phyloP scores from a whole-genome alignment of 2,329 filamentous ascomycete genomes.

The Emergomyces orientalis region DNA sequence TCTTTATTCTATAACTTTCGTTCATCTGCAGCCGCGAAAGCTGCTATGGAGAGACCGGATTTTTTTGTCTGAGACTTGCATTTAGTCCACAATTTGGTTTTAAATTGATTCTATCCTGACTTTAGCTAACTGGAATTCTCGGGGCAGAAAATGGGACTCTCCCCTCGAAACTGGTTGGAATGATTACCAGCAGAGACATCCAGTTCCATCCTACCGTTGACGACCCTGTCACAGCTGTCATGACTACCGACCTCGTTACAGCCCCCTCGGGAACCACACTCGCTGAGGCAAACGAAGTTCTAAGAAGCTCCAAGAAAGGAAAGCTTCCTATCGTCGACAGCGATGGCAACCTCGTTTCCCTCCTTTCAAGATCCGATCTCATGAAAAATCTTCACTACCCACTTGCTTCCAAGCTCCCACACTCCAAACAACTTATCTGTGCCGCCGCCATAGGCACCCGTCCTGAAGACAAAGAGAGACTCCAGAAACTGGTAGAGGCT shows the following conservation, averaged over 20 bases:
- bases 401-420: constrained; percentile 86
- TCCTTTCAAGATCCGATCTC: constrained; percentile 88
- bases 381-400: constrained; percentile 99
- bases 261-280: constrained; percentile 75
- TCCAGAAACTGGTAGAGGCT: constrained; percentile 82
- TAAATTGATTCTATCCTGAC: constrained; percentile 14
- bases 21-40: constrained; percentile 93
- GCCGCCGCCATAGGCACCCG: constrained; percentile 93
- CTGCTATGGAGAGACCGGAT: constrained; percentile 70
- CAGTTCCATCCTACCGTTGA: constrained; percentile 78
- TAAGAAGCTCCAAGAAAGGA: constrained; percentile 95
- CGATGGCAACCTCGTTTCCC: constrained; percentile 75
- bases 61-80: constrained; percentile 41
- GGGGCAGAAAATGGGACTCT: constrained; percentile 74
- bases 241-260: constrained; percentile 91
- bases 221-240: constrained; percentile 73
- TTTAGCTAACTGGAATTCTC: constrained; percentile 17
- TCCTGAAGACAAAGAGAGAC: constrained; percentile 78
- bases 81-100: constrained; percentile 9
- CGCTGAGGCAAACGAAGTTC: constrained; percentile 80
- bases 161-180: constrained; percentile 90
- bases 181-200: constrained; percentile 95
- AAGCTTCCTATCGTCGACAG: constrained; percentile 89
- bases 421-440: constrained; percentile 95
- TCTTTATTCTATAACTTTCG: constrained; percentile 90